These are phyloP conservation scores for Silene latifolia DNA, from an alignment of 148 eudicot genomes.

Conservation along the genomic window DNA sequence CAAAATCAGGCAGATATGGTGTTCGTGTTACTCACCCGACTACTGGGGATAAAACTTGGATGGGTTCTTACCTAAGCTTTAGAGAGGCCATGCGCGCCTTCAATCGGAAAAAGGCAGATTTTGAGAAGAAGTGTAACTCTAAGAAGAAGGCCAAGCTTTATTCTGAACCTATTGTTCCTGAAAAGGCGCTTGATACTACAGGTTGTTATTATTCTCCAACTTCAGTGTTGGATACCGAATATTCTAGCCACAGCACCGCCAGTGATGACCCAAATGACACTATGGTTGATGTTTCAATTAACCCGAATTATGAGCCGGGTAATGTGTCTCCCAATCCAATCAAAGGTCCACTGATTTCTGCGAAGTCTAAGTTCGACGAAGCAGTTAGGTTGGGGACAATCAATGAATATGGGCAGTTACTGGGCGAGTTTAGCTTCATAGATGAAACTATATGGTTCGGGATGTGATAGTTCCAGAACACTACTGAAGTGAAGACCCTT, in stretches of 20 bases:
- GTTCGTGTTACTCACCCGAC: slow-evolving; percentile 22
- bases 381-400: slow-evolving; percentile 23
- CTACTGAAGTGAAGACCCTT: slow-evolving; percentile 1
- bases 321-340: not conserved
- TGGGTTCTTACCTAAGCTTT: slow-evolving; percentile 26
- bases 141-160: not conserved
- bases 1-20: slow-evolving; percentile 28
- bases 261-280: slow-evolving; percentile 6
- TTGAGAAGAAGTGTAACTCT: slow-evolving; percentile 1
- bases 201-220: slow-evolving; percentile 20
- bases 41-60: slow-evolving; percentile 5
- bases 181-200: not conserved
- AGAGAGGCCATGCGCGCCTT: slow-evolving; percentile 21
- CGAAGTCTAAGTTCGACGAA: slow-evolving; percentile 13
- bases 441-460: slow-evolving; percentile 20
- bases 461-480: not conserved
- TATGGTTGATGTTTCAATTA: not conserved
- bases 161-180: slow-evolving; percentile 1
- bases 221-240: slow-evolving; percentile 24
- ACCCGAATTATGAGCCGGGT: not conserved
- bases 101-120: slow-evolving; percentile 11
- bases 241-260: not conserved
- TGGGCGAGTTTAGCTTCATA: slow-evolving; percentile 24
- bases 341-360: not conserved
- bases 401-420: slow-evolving; percentile 24